These are phyloP conservation scores for Leonotis leonurus DNA, from an alignment of 257 asterid species.

Conservation along the genomic window DNA sequence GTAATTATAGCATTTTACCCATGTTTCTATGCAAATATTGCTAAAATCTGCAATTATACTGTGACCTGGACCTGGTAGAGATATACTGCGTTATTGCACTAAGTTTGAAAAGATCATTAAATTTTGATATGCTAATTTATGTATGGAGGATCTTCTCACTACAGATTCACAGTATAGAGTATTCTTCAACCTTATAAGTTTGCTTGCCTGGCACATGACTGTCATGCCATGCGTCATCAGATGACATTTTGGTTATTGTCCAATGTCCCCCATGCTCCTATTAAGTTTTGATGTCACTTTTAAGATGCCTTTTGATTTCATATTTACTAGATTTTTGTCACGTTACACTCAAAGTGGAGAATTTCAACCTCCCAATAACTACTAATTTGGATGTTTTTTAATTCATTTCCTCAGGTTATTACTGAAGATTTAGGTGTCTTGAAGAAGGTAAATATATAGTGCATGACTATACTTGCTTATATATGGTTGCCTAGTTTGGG, in stretches of 20 bases:
- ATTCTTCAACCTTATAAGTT: neutral
- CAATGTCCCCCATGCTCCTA: no score
- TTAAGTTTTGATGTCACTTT: neutral
- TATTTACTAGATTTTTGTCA: neutral
- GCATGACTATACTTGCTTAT: neutral
- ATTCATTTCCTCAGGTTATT: slow-evolving; percentile 51
- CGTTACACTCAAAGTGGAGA: neutral
- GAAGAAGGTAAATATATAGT: slow-evolving; percentile 59
- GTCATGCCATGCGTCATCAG: neutral
- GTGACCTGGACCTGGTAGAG: neutral
- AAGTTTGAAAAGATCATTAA: neutral
- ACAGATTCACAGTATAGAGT: neutral
- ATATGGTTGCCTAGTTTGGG: neutral
- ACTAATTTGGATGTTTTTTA: neutral
- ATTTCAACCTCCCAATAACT: neutral
- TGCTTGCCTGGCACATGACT: neutral
- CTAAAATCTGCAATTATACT: neutral
- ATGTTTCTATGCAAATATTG: neutral
- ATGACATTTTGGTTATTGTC: neutral
- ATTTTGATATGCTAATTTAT: neutral
- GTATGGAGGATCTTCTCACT: neutral
- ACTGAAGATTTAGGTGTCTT: slow-evolving; percentile 76
- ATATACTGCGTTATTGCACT: neutral
- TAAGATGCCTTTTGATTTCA: neutral
- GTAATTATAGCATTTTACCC: neutral